Conservation (phyloP, 139 green algal species). For the Microglena sp. region DNA sequence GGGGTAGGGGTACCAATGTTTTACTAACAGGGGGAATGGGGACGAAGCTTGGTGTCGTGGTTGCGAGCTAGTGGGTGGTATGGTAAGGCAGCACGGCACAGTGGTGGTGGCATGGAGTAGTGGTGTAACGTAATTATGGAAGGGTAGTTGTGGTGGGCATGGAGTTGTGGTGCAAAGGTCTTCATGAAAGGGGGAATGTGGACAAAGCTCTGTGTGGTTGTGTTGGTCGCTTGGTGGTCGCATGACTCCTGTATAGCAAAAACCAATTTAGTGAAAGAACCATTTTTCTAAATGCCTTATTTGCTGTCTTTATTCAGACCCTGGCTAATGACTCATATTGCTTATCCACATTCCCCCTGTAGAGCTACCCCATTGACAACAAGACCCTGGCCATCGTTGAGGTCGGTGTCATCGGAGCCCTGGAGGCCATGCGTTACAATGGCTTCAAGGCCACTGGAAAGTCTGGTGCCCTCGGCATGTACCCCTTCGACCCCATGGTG, state of each 20-base stretch:
- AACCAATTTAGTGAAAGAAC: background rate
- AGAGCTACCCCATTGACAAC: conserved; percentile 49
- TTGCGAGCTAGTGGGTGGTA: too few relatives aligned
- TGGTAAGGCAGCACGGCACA: too few relatives aligned
- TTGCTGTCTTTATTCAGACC: conserved; percentile 9
- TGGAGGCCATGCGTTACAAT: conserved; percentile 83
- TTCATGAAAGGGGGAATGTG: background rate
- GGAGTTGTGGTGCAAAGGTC: background rate
- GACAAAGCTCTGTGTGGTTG: background rate
- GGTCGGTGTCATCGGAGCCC: conserved; percentile 62
- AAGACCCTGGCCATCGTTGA: conserved; percentile 62
- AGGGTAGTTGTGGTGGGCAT: too few relatives aligned
- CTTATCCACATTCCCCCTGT: too few relatives aligned
- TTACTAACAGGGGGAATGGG: too few relatives aligned
- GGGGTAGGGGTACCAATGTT: too few relatives aligned
- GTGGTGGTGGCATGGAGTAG: too few relatives aligned
- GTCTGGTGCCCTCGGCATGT: conserved; percentile 14
- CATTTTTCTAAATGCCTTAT: background rate
- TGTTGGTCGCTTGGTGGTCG: background rate
- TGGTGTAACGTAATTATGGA: too few relatives aligned
- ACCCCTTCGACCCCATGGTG: background rate
- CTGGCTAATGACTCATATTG: conserved; percentile 4
- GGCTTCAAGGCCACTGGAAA: conserved; percentile 71
- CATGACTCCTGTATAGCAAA: background rate
- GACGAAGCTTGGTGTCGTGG: too few relatives aligned